Evolutionary conservation across 192 early-diverging fungal genomes (phyloP).

Genomic region (Gryganskiella cystojenkinii): DNA sequence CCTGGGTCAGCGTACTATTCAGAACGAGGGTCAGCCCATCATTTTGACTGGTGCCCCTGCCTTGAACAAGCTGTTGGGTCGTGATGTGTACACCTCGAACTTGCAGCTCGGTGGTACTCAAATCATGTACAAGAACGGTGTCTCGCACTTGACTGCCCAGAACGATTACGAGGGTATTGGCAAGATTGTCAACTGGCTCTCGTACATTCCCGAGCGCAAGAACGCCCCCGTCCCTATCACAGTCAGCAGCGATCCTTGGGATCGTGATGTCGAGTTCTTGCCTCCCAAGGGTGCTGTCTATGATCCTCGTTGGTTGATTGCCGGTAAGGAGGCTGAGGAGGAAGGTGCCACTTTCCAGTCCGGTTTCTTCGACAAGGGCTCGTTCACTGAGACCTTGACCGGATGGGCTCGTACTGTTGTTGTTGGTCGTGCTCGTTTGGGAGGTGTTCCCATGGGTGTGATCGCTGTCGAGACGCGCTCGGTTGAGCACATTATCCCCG

Average conservation of each 20-base stretch:
- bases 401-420: conserved; percentile 98
- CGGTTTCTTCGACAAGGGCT: conserved; percentile 98
- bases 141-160: conserved; percentile 95
- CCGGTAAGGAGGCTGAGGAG: conserved; percentile 77
- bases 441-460: conserved; percentile 97
- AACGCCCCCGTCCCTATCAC: conserved; percentile 75
- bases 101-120: conserved; percentile 98
- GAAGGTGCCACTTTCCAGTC: conserved; percentile 70
- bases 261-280: conserved; percentile 84
- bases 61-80: conserved; percentile 97
- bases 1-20: conserved; percentile 95
- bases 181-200: conserved; percentile 94
- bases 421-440: conserved; percentile 93
- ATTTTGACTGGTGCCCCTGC: conserved; percentile 97
- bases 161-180: conserved; percentile 94
- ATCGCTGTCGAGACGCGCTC: conserved; percentile 97
- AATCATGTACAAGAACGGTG: conserved; percentile 99
- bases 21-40: conserved; percentile 98
- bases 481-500: conserved; percentile 90
- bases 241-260: conserved; percentile 75
- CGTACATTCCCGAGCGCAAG: conserved; percentile 84
- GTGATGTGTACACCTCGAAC: conserved; percentile 98
- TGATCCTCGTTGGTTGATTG: conserved; percentile 92
- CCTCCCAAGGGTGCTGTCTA: conserved; percentile 84
- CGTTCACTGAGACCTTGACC: conserved; percentile 94